A percentile compares a stretch with the other conserved stretches of the same genome.
Evolutionary conservation across 1,284 basidiomycete genomes (phyloP).

Genomic region (Athelia sp.): DNA sequence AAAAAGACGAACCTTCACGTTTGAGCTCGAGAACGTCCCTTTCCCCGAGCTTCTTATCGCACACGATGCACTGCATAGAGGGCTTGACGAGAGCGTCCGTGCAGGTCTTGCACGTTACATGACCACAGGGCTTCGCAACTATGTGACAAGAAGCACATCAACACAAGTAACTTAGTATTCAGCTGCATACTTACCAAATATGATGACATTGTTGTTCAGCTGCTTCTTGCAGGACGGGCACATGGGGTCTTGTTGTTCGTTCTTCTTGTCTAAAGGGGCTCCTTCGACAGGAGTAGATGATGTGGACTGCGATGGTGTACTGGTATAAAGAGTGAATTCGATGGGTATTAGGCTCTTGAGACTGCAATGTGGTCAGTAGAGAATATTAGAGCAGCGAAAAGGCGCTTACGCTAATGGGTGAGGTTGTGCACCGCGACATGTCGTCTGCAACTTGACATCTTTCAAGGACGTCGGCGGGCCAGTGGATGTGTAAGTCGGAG

Average conservation of each 20-base stretch:
- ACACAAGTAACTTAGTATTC: background rate
- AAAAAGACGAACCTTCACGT: slow-evolving; percentile 63
- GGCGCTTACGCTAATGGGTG: slow-evolving; percentile 69
- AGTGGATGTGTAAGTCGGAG: slow-evolving; percentile 68
- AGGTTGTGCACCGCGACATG: slow-evolving; percentile 75
- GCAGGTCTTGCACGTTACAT: slow-evolving; percentile 85
- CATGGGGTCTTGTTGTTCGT: slow-evolving; percentile 55
- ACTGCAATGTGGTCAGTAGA: slow-evolving; percentile 27
- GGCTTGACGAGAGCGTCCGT: slow-evolving; percentile 77
- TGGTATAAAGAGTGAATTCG: slow-evolving; percentile 58
- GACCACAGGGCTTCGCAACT: slow-evolving; percentile 79
- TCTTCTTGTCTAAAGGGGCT: slow-evolving; percentile 30
- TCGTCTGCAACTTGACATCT: slow-evolving; percentile 81
- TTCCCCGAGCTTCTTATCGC: slow-evolving; percentile 60
- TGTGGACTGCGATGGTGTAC: slow-evolving; percentile 29
- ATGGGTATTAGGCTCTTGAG: slow-evolving; percentile 76
- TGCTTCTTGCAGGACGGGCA: slow-evolving; percentile 88
- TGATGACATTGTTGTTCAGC: slow-evolving; percentile 71
- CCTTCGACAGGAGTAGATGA: slow-evolving; percentile 37
- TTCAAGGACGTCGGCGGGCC: slow-evolving; percentile 63
- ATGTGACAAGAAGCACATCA: slow-evolving; percentile 6
- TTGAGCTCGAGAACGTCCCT: slow-evolving; percentile 72
- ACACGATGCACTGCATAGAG: slow-evolving; percentile 75
- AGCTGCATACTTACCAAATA: slow-evolving; percentile 52
- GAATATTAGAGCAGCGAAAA: slow-evolving; percentile 1